phyloP scores from a whole-genome alignment of 2,329 filamentous ascomycete species.

The Alternaria brassicicola region DNA sequence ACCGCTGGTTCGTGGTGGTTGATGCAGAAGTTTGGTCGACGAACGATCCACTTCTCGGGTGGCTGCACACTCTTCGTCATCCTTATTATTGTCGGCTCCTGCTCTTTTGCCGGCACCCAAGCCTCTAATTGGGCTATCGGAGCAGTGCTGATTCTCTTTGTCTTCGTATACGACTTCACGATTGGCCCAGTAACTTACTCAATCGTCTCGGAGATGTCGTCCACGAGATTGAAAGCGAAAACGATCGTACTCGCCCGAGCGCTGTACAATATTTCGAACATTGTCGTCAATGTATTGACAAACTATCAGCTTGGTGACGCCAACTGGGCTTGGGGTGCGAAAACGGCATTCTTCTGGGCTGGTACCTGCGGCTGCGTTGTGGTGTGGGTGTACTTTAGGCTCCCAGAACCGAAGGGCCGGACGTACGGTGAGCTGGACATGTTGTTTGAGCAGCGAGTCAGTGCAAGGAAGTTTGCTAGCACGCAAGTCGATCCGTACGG shows the following conservation, averaged over 20 bases:
- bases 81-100: constrained; percentile 78
- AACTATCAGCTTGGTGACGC: constrained; percentile 46
- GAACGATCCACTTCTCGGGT: constrained; percentile 75
- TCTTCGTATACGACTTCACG: constrained; percentile 80
- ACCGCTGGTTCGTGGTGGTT: constrained; percentile 80
- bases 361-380: constrained; percentile 78
- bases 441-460: constrained; percentile 67
- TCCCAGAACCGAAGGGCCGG: constrained; percentile 78
- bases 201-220: constrained; percentile 81
- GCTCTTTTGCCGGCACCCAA: constrained; percentile 63
- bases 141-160: constrained; percentile 39
- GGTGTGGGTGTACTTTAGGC: constrained; percentile 77
- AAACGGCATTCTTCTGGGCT: constrained; percentile 83
- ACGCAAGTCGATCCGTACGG: constrained; percentile 32
- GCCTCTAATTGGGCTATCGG: constrained; percentile 53
- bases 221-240: constrained; percentile 82
- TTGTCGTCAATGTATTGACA: constrained; percentile 79
- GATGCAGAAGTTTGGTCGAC: constrained; percentile 79
- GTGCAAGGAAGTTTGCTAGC: constrained; percentile 31
- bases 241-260: constrained; percentile 84
- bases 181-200: constrained; percentile 91
- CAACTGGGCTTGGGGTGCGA: constrained; percentile 85
- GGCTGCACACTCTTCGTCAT: constrained; percentile 64
- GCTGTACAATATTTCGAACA: constrained; percentile 75
- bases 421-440: constrained; percentile 85